Evolutionary conservation across 2,329 filamentous ascomycete species (phyloP).

Genomic region (Fusarium subtropicale): DNA sequence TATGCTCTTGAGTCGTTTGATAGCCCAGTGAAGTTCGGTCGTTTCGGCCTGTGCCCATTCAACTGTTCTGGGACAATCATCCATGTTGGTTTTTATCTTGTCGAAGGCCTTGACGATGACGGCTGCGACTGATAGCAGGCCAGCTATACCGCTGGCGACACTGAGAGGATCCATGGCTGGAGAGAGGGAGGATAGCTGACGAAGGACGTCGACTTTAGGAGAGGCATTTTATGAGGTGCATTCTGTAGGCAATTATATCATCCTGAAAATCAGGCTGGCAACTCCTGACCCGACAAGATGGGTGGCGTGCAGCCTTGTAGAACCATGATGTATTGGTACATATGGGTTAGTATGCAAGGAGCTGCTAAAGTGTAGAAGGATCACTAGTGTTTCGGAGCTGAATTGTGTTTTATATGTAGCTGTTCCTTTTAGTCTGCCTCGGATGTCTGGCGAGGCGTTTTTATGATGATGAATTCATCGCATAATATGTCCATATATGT

Average conservation of each 20-base stretch:
- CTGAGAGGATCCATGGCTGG: conserved; percentile 23
- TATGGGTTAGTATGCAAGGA: background rate
- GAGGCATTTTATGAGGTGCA: background rate
- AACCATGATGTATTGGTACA: conserved; percentile 18
- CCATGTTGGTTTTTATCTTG: conserved; percentile 4
- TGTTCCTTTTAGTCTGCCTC: background rate
- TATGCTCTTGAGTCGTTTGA: conserved; percentile 8
- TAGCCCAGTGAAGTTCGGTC: conserved; percentile 25
- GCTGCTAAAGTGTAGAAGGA: background rate
- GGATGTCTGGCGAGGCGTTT: background rate
- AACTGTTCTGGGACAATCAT: conserved; percentile 14
- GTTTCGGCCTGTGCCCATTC: conserved; percentile 23
- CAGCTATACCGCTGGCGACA: conserved; percentile 22
- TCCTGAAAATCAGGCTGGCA: conserved; percentile 22
- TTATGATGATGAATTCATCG: background rate
- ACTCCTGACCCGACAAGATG: background rate
- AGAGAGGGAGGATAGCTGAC: background rate
- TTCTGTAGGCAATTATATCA: background rate
- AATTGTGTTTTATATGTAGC: background rate
- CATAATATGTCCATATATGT: background rate
- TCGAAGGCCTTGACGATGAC: conserved; percentile 20
- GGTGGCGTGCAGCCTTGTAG: conserved; percentile 2
- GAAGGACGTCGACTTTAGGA: background rate
- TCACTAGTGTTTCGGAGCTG: background rate
- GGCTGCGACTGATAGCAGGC: conserved; percentile 16